Percentiles rank a stretch among this genome's conserved stretches.
Conservation (phyloP, 345 rosid genomes). For the Erucastrum elatum region DNA sequence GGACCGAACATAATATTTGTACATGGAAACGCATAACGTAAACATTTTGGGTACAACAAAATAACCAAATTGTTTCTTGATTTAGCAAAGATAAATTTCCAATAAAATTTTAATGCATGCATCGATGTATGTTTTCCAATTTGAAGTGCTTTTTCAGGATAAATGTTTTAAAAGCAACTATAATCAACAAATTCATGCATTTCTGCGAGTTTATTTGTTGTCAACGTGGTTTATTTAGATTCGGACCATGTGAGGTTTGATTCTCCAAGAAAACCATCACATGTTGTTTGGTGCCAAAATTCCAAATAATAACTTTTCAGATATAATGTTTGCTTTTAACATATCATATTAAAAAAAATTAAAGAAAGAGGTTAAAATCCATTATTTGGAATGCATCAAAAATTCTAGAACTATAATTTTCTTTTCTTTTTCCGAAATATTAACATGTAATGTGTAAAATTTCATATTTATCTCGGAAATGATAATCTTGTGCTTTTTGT, state of each 20-base stretch:
- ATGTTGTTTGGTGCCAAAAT: not conserved
- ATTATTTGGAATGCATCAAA: not conserved
- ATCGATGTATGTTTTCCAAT: not conserved
- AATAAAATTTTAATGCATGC: not conserved
- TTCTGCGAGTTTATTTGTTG: not conserved
- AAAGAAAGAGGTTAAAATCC: not conserved
- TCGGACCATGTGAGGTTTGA: conserved; percentile 34
- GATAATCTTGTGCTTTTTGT: not conserved
- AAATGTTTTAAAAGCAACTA: not conserved
- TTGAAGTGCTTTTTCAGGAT: not conserved
- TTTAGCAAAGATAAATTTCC: too few species aligned
- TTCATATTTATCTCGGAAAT: not conserved
- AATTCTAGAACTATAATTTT: too few species aligned
- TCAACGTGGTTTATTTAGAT: conserved; percentile 11
- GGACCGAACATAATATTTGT: not conserved
- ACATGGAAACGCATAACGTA: not conserved
- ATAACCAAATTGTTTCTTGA: too few species aligned
- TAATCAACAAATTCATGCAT: conserved; percentile 2
- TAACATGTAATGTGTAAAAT: not conserved
- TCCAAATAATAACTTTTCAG: conserved; percentile 29
- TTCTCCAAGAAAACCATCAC: conserved; percentile 22
- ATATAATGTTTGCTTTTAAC: conserved; percentile 3
- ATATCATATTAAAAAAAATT: not conserved
- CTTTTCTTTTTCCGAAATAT: too few species aligned
- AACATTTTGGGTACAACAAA: not conserved